Evolutionary conservation across 805 yeast genomes (phyloP).

Genomic region (Sugiyamaella marilandica): DNA sequence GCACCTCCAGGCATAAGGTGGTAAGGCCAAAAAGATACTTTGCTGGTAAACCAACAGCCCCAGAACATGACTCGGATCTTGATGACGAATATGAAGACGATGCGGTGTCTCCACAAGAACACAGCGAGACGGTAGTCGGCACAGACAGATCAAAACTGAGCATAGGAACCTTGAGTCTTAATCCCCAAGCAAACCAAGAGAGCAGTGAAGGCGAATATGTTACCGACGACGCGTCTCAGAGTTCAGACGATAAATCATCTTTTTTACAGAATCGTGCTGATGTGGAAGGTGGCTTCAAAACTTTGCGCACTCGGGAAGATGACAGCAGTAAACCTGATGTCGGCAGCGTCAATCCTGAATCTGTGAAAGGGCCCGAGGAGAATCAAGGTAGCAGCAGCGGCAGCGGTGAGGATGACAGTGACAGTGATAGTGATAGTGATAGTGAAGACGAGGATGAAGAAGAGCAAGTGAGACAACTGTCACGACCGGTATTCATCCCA

Average conservation of each 20-base stretch:
- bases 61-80: conserved; percentile 20
- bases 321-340: no score
- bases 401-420: neutral
- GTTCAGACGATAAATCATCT: conserved; percentile 25
- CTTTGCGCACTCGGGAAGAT: no score
- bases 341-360: no score
- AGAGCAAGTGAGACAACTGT: conserved; percentile 2
- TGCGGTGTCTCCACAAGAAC: conserved; percentile 24
- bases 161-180: neutral
- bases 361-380: neutral
- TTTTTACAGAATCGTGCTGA: conserved; percentile 22
- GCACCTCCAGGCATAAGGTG: neutral
- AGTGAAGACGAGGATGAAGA: neutral
- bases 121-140: conserved; percentile 9
- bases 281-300: no score
- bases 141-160: neutral
- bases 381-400: neutral
- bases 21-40: conserved; percentile 19
- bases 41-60: conserved; percentile 19
- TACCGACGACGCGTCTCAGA: conserved; percentile 30
- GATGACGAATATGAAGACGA: conserved; percentile 23
- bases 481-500: conserved; percentile 30
- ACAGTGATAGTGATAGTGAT: neutral
- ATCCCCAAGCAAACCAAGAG: neutral
- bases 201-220: conserved; percentile 30